Evolutionary conservation across 2,329 filamentous ascomycete species (phyloP), one percentile per base, ranked within the genome.

Genomic region (Endocalyx cinctus): DNA sequence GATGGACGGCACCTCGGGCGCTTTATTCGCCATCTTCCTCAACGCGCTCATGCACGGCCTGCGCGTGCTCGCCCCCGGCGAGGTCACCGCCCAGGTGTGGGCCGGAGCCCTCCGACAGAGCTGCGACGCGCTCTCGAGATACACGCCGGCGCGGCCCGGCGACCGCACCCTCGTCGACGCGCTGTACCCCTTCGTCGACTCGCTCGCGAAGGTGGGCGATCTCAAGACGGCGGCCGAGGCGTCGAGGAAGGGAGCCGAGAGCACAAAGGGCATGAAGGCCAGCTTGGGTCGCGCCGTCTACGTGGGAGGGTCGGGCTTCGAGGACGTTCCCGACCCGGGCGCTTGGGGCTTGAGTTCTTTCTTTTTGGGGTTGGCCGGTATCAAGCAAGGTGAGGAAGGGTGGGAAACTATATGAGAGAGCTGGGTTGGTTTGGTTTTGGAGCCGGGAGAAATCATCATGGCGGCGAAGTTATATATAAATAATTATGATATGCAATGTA

Each of bases 121-220:
- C 33, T 77, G 83, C 42, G 69, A 79, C 14, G 79, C 82, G 2
- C 67, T 98, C 37, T 75, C 72, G 22, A 84, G 73, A 53, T 97
- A 97, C 60, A 98, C 92, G 2, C 89, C 90, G 1, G 92, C 92
- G 1, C 79, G 82, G 33, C 83, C 84, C 0, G 92, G 92, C 17
- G 92, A 98, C 57, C 75, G 92, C 31, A 98, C 92, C 0, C 66
- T 97, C 22, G 76, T 97, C 20, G 92, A 98, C 61, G 88, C 90
- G 2, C 68, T 98, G 31, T 77, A 85, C 42, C 92, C 92, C 2
- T 98, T 97, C 55, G 81, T 94, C 32, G 75, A 87, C 27, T 76
- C 72, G 4, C 71, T 97, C 3, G 69, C 63, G 6, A 61, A 73
- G 51, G 80, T 79, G 1, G 77, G 76, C 11, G 76, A 85, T 54